Evolutionary conservation across 495 filamentous ascomycete species (phyloP), one percentile per base, ranked within the genome.

Genomic region (Penicillium manginii): DNA sequence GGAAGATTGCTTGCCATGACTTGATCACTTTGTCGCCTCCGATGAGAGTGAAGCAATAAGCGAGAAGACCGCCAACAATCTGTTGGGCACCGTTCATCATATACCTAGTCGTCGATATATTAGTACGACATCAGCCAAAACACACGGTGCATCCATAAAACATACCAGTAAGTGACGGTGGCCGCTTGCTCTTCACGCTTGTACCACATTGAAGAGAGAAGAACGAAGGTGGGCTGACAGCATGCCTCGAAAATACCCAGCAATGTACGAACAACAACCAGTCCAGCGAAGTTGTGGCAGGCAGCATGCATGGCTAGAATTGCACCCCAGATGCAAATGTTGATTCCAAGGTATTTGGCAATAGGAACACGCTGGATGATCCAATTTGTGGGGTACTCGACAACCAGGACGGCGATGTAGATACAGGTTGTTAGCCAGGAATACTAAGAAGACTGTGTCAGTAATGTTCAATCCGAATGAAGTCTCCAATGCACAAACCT

Each of bases 171-270:
- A 0, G 85, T 85, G 0, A 89, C 85, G 0, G 82, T 83, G 0
- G 76, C 71, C 0, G 86, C 81, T 66, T 90, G 87, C 58, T 91
- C 86, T 50, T 86, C 79, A 10, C 86, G 80, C 43, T 81, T 85
- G 67, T 89, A 90, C 87, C 88, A 91, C 81, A 89, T 89, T n/a
- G 83, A 77, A 0, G 83, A 86, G 18, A 90, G 73, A 29, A 89
- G 65, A 14, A 91, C 66, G 23, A 79, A 75, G 0, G 63, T 78
- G 0, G 86, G 86, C 63, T 87, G 83, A 65, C 83, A 87, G 54
- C 80, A 84, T 14, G 87, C 86, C 57, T 91, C 88, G 62, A 88
- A 89, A 42, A 87, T 79, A 55, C 88, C 88, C 3, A 90, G 76
- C 11, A 91, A 66, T 14, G 81, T 86, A 4, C 88, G 83, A 5